Conservation (phyloP, 2,329 filamentous ascomycete species). For the Penicillium sp. region DNA sequence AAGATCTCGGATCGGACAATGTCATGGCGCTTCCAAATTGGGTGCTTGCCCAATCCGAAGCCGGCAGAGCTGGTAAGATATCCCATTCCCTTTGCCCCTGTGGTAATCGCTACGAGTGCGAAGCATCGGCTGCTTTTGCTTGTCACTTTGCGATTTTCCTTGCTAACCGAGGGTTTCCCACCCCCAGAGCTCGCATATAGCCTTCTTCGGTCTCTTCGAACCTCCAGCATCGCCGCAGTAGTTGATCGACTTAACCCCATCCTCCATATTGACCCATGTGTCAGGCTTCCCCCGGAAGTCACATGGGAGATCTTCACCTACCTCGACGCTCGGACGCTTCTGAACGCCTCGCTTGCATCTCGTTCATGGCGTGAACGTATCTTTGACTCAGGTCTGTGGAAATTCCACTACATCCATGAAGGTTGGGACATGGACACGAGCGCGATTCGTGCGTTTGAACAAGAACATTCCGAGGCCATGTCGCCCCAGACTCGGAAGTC, state of each 20-base stretch:
- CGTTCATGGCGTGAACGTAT: conserved; percentile 78
- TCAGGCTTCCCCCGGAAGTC: conserved; percentile 82
- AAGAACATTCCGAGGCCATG: conserved; percentile 42
- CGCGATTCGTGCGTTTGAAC: conserved; percentile 67
- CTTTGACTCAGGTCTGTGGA: conserved; percentile 82
- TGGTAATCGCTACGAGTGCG: not conserved
- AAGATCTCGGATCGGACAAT: conserved; percentile 38
- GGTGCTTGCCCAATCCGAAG: conserved; percentile 54
- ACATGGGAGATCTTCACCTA: conserved; percentile 85
- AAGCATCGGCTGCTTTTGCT: not conserved
- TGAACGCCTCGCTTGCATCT: conserved; percentile 75
- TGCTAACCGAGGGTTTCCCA: conserved; percentile 18
- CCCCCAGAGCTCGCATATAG: conserved; percentile 72
- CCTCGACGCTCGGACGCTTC: conserved; percentile 74
- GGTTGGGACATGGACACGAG: conserved; percentile 73
- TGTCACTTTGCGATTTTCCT: conserved; percentile 1
- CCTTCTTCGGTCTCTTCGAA: conserved; percentile 73
- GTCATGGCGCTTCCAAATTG: conserved; percentile 52
- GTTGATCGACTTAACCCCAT: conserved; percentile 76
- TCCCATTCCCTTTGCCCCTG: not conserved
- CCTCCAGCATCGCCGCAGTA: conserved; percentile 73
- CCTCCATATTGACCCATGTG: conserved; percentile 88
- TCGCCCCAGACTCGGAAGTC: conserved; percentile 45
- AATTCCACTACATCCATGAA: conserved; percentile 74
- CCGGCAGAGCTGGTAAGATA: conserved; percentile 53